Evolutionary conservation across 2,329 filamentous ascomycete genomes (phyloP).

Genomic region (Ophiobolus disseminans): DNA sequence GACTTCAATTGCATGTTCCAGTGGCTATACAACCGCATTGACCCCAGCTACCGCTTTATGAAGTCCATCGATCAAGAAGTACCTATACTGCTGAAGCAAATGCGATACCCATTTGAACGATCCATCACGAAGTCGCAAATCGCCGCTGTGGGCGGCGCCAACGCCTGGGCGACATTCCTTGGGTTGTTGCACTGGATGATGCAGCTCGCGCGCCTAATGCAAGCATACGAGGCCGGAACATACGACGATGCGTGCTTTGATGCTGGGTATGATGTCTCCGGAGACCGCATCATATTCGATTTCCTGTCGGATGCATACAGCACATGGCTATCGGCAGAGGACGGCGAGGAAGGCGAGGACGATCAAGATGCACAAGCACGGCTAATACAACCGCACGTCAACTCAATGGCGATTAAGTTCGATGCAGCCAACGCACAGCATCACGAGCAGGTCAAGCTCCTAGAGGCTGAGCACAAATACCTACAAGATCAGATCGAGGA

Average conservation of each 20-base stretch:
- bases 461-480: conserved; percentile 85
- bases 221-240: conserved; percentile 76
- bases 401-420: conserved; percentile 87
- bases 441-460: conserved; percentile 78
- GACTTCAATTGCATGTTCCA: conserved; percentile 99
- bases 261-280: conserved; percentile 83
- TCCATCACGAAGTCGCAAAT: conserved; percentile 97
- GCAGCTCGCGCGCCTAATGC: conserved; percentile 94
- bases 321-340: conserved; percentile 87
- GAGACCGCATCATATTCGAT: conserved; percentile 91
- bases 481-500: conserved; percentile 87
- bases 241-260: conserved; percentile 93
- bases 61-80: conserved; percentile 97
- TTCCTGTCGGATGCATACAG: conserved; percentile 90
- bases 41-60: conserved; percentile 90
- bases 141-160: conserved; percentile 89
- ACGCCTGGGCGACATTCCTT: conserved; percentile 96
- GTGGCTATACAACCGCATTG: conserved; percentile 95
- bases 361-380: conserved; percentile 75
- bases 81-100: conserved; percentile 86
- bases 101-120: conserved; percentile 93
- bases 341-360: conserved; percentile 71
- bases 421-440: conserved; percentile 85
- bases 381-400: conserved; percentile 81
- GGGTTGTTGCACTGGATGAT: conserved; percentile 98